Evolutionary conservation across 2,329 filamentous ascomycete species (phyloP).

Genomic region (Bretziella fagacearum): DNA sequence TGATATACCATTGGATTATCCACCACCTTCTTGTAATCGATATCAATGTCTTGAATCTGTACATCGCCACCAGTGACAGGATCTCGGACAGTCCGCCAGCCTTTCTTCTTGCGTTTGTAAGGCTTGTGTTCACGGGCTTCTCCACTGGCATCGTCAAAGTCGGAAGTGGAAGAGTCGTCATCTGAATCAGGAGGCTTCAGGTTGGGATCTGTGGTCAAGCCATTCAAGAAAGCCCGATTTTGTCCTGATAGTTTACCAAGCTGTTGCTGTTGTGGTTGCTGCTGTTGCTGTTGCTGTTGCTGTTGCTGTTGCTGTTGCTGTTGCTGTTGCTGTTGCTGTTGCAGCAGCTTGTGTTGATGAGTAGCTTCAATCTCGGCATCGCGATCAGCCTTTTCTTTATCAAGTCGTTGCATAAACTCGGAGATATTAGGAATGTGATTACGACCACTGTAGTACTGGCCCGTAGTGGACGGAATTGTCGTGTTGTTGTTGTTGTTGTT

Average conservation of each 20-base stretch:
- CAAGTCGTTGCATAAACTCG: slow-evolving; percentile 64
- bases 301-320: not conserved
- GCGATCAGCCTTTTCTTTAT: slow-evolving; percentile 59
- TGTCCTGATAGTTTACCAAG: not conserved
- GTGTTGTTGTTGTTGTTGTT: not conserved
- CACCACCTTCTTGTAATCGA: slow-evolving; percentile 49
- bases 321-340: not conserved
- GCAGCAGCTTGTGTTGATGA: not conserved
- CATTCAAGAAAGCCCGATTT: slow-evolving; percentile 1
- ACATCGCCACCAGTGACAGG: slow-evolving; percentile 77
- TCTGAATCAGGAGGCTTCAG: slow-evolving; percentile 6
- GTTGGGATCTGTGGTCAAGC: slow-evolving; percentile 23
- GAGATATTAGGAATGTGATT: slow-evolving; percentile 81
- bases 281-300: not conserved
- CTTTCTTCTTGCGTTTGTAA: slow-evolving; percentile 27
- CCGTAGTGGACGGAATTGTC: slow-evolving; percentile 15
- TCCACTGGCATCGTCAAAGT: slow-evolving; percentile 25
- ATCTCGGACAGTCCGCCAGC: slow-evolving; percentile 64
- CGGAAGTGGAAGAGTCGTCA: not conserved
- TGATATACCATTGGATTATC: slow-evolving; percentile 49
- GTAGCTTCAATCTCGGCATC: slow-evolving; percentile 49
- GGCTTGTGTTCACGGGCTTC: slow-evolving; percentile 18
- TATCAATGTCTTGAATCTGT: slow-evolving; percentile 65
- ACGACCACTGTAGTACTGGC: slow-evolving; percentile 53
- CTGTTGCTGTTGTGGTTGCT: not conserved